Percentiles rank a stretch among this genome's conserved stretches.
Conservation (phyloP, 2,329 filamentous ascomycete species). For the Ceratocystis variospora region DNA sequence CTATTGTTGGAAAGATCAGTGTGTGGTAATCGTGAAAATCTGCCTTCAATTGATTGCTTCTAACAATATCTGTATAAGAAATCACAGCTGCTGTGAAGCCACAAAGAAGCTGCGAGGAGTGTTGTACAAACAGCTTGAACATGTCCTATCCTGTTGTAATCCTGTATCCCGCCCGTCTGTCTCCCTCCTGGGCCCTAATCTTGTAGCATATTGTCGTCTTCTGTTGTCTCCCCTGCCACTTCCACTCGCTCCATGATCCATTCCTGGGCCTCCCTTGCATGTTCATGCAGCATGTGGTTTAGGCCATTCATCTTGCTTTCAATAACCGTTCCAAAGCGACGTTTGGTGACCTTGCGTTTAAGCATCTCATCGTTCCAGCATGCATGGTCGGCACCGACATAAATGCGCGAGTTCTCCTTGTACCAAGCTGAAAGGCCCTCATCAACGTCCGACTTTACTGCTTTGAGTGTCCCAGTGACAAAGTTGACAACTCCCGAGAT, state of each 20-base stretch:
- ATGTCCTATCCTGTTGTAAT: background rate
- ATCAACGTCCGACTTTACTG: conserved; percentile 66
- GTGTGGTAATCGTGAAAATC: too few relatives aligned
- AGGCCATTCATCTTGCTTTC: conserved; percentile 37
- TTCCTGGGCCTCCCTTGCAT: conserved; percentile 36
- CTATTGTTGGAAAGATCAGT: background rate
- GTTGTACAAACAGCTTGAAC: background rate
- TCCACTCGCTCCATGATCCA: conserved; percentile 37
- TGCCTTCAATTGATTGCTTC: background rate
- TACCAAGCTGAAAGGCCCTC: conserved; percentile 69
- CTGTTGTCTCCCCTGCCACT: conserved; percentile 33
- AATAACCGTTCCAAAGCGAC: conserved; percentile 45
- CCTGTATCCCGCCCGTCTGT: background rate
- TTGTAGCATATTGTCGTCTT: conserved; percentile 32
- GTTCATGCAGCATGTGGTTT: conserved; percentile 42
- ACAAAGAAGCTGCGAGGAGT: background rate
- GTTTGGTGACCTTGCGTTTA: conserved; percentile 44
- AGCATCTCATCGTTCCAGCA: conserved; percentile 57
- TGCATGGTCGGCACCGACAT: conserved; percentile 58
- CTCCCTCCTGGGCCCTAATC: background rate
- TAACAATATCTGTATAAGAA: background rate
- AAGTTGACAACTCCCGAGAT: conserved; percentile 68
- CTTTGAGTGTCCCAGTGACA: conserved; percentile 60
- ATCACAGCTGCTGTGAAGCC: background rate
- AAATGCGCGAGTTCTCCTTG: conserved; percentile 64